Evolutionary conservation across 495 filamentous ascomycete genomes (phyloP), one percentile per base, ranked within the genome.

Genomic region (Elaphomyces granulatus): DNA sequence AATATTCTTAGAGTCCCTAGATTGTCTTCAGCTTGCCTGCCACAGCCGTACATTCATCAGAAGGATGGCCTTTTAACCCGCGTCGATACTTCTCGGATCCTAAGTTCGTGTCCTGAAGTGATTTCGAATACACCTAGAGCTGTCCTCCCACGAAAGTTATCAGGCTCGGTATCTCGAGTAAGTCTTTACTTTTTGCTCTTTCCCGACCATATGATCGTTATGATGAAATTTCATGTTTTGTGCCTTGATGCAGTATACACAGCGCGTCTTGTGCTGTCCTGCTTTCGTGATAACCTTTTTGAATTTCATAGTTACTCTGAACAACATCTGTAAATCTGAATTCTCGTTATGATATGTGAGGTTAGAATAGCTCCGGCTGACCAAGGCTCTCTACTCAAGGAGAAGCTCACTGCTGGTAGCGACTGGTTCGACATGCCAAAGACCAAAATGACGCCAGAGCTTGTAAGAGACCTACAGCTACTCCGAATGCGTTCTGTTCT

Each of bases 231-330:
- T 61, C 70, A 67, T 52, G 56, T 56, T 50, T 58, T 49, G 60
- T 38, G 60, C 63, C 73, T 76, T 76, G 74, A 80, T 63, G 71
- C 70, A 66, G 76, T 68, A 60, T 65, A 49, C 53, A 47, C 61
- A 71, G 67, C 69, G 72, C 81, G 82, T 88, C 61, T 76, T 87
- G 82, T 77, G 70, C 68, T 68, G 65, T 61, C 70, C 76, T 77
- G 74, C 75, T 70, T 50, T 55, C 65, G 61, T 83, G 83, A 86
- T 74, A 86, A 80, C n/a, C n/a, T 60, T 52, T 59, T 59, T 57
- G 61, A 68, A 64, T 67, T 73, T 86, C 85, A 95, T 94, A 98
- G 90, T 98, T 98, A 98, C 90, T 87, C 87, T 94, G 88, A 96
- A 64, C 67, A 67, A 61, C 31, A 34, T 21, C 9, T 21, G 39